Conservation (phyloP, 2,329 filamentous ascomycete species). For the Fusarium nelsonii region DNA sequence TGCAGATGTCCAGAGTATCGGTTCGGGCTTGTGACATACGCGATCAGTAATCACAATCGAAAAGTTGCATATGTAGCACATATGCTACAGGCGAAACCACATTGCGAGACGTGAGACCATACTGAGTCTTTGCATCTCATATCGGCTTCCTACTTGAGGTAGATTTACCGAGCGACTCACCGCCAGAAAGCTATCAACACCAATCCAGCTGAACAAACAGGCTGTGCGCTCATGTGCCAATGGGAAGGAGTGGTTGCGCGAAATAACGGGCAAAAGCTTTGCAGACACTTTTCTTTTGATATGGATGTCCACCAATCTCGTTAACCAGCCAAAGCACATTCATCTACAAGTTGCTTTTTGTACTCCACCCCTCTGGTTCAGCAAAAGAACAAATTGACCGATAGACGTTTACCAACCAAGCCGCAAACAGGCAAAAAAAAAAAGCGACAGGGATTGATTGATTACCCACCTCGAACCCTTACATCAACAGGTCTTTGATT, state of each 20-base stretch:
- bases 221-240: neutral
- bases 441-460: neutral
- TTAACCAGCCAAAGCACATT: conserved; percentile 3
- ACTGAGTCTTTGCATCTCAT: neutral
- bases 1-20: too few relatives aligned
- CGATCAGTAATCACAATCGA: neutral
- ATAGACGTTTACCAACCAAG: conserved; percentile 18
- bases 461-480: neutral
- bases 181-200: conserved; percentile 25
- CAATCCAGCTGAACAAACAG: conserved; percentile 2
- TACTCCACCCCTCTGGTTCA: conserved; percentile 4
- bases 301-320: conserved; percentile 17
- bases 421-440: neutral
- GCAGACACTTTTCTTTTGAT: conserved; percentile 29
- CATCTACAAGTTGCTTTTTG: conserved; percentile 26
- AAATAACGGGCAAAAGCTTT: too few relatives aligned
- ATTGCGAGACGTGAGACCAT: too few relatives aligned
- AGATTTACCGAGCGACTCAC: conserved; percentile 25
- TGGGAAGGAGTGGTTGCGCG: neutral
- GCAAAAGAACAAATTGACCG: conserved; percentile 6
- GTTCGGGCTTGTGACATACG: neutral
- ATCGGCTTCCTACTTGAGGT: neutral
- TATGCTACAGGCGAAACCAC: neutral
- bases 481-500: neutral
- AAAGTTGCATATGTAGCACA: neutral